Percentiles rank a stretch among this genome's conserved stretches.
These are phyloP conservation scores for Candida gigantensis DNA, from an alignment of 1,139 yeast genomes.

Conservation along the genomic window DNA sequence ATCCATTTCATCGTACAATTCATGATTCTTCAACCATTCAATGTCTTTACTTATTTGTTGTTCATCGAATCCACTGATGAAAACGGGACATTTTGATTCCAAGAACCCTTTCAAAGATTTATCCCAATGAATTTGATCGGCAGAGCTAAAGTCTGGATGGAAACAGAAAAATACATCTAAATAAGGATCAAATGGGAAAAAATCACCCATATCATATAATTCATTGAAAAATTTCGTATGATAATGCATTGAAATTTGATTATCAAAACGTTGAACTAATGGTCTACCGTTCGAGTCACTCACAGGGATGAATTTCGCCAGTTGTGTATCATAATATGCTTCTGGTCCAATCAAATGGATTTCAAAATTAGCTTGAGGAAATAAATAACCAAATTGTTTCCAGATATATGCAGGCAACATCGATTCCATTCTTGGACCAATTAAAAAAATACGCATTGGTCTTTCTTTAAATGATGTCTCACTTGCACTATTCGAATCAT, in stretches of 20 bases:
- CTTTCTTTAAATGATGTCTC: slow-evolving; percentile 66
- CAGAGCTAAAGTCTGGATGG: slow-evolving; percentile 93
- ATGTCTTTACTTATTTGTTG: slow-evolving; percentile 71
- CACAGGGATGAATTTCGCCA: slow-evolving; percentile 38
- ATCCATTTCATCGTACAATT: slow-evolving; percentile 68
- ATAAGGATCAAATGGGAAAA: slow-evolving; percentile 97
- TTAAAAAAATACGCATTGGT: slow-evolving; percentile 83
- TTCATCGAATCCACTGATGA: slow-evolving; percentile 86
- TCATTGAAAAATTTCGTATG: slow-evolving; percentile 93
- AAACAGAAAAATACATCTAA: slow-evolving; percentile 87
- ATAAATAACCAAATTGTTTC: slow-evolving; percentile 87
- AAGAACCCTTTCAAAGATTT: slow-evolving; percentile 81
- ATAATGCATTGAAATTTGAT: slow-evolving; percentile 70
- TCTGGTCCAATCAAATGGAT: slow-evolving; percentile 95
- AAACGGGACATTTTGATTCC: slow-evolving; percentile 90
- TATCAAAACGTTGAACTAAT: slow-evolving; percentile 71
- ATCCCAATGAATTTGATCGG: slow-evolving; percentile 80
- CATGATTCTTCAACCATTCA: slow-evolving; percentile 68
- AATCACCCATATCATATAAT: slow-evolving; percentile 85
- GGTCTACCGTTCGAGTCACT: slow-evolving; percentile 55
- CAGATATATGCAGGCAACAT: slow-evolving; percentile 94
- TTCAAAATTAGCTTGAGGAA: slow-evolving; percentile 82
- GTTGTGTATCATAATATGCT: slow-evolving; percentile 66
- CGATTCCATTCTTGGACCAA: slow-evolving; percentile 93
- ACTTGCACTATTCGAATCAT: slow-evolving; percentile 17